Conservation (phyloP, 768 basidiomycete genomes). For the Pisolithus sp. region DNA sequence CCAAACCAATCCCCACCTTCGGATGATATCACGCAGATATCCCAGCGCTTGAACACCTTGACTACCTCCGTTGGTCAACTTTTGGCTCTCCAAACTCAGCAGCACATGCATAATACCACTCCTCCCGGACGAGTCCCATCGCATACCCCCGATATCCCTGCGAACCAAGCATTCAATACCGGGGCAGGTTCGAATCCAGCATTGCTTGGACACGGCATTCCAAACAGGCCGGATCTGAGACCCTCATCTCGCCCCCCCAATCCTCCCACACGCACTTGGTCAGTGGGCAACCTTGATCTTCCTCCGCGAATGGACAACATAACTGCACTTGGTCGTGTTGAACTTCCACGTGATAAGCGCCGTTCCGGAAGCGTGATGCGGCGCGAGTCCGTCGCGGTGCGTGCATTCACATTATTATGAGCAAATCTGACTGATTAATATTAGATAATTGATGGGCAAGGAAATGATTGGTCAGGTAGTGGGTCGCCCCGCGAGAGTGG, state of each 20-base stretch:
- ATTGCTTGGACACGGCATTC: conserved; percentile 53
- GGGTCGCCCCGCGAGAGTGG: conserved; percentile 59
- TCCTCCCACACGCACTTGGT: conserved; percentile 78
- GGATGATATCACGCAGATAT: conserved; percentile 72
- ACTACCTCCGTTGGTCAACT: conserved; percentile 84
- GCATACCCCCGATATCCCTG: conserved; percentile 40
- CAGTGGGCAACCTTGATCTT: conserved; percentile 72
- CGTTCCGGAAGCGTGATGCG: conserved; percentile 63
- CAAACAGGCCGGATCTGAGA: conserved; percentile 61
- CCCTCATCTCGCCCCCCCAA: conserved; percentile 56
- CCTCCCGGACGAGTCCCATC: conserved; percentile 27
- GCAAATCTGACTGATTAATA: conserved; percentile 13
- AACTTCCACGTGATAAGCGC: conserved; percentile 57
- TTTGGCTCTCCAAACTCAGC: conserved; percentile 72
- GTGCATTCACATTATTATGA: conserved; percentile 21
- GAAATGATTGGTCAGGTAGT: conserved; percentile 47
- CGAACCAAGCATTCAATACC: conserved; percentile 33
- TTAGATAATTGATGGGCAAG: conserved; percentile 52
- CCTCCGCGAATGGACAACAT: conserved; percentile 50
- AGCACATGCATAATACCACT: conserved; percentile 46
- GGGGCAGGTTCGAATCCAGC: conserved; percentile 31
- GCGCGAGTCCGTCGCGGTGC: conserved; percentile 69
- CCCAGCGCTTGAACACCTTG: conserved; percentile 70
- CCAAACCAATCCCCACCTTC: conserved; percentile 62
- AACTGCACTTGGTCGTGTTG: conserved; percentile 32